phyloP scores from a whole-genome alignment of 225 moss, liverwort and hornwort genomes.

The Polytrichum formosum region DNA sequence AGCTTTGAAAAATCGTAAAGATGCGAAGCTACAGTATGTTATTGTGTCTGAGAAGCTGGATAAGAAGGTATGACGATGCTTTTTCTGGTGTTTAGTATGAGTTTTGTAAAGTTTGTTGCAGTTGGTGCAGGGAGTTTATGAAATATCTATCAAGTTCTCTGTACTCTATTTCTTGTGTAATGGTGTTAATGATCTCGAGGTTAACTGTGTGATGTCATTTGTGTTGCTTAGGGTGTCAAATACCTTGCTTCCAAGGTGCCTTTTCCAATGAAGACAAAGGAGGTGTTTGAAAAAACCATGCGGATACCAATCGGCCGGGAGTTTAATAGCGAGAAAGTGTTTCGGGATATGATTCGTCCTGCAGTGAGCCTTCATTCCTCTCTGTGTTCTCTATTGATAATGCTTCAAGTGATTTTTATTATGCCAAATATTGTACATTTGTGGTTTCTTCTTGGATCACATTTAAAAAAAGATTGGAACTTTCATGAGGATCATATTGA shows the following conservation, averaged over 20 bases:
- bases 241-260: slow-evolving; percentile 69
- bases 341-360: slow-evolving; percentile 89
- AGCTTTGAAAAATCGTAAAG: slow-evolving; percentile 62
- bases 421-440: background rate
- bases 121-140: too few relatives aligned
- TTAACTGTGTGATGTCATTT: too few relatives aligned
- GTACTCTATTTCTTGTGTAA: too few relatives aligned
- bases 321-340: slow-evolving; percentile 86
- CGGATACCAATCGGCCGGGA: slow-evolving; percentile 94
- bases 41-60: slow-evolving; percentile 81
- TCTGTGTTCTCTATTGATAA: background rate
- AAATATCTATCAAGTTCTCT: too few relatives aligned
- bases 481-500: too few relatives aligned
- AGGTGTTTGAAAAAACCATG: slow-evolving; percentile 77
- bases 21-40: slow-evolving; percentile 80
- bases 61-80: slow-evolving; percentile 56
- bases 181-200: too few relatives aligned
- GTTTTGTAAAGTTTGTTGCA: too few relatives aligned
- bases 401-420: background rate
- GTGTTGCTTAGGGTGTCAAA: slow-evolving; percentile 51
- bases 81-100: background rate
- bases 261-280: slow-evolving; percentile 74
- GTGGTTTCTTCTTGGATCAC: background rate
- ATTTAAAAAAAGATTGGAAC: too few relatives aligned
- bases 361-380: slow-evolving; percentile 43